Evolutionary conservation across 2,329 filamentous ascomycete species (phyloP).

Genomic region (Nemania serpens): DNA sequence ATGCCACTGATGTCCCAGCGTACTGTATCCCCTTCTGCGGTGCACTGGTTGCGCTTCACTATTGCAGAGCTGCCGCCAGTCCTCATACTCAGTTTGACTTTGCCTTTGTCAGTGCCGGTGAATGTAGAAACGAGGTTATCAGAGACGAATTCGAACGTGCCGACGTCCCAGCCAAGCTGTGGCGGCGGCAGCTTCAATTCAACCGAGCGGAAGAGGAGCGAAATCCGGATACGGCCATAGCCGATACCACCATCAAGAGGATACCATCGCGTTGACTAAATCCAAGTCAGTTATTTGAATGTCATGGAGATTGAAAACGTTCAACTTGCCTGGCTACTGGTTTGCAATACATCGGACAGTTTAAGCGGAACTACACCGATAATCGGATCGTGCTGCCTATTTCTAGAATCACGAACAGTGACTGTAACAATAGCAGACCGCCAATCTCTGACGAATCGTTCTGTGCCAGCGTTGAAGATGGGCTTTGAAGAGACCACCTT

Average conservation of each 20-base stretch:
- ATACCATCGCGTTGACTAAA: constrained; percentile 74
- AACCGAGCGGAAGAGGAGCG: constrained; percentile 85
- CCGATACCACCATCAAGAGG: constrained; percentile 94
- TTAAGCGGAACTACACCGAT: constrained; percentile 90
- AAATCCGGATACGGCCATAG: constrained; percentile 87
- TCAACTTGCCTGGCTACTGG: constrained; percentile 68
- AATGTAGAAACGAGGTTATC: constrained; percentile 68
- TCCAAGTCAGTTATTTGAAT: constrained; percentile 33
- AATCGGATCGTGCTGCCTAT: constrained; percentile 92
- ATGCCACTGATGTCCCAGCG: constrained; percentile 54
- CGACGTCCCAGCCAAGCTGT: constrained; percentile 92
- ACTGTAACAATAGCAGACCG: constrained; percentile 83
- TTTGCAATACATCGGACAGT: constrained; percentile 84
- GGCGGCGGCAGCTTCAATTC: constrained; percentile 83
- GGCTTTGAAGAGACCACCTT: constrained; percentile 94
- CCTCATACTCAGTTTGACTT: constrained; percentile 76
- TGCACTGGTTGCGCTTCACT: constrained; percentile 67
- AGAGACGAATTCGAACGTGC: constrained; percentile 86
- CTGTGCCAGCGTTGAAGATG: constrained; percentile 96
- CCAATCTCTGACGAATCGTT: constrained; percentile 93
- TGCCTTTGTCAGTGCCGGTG: constrained; percentile 59
- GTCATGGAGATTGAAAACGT: neutral
- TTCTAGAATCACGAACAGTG: constrained; percentile 84
- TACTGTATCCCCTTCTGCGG: constrained; percentile 60
- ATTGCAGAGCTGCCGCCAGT: constrained; percentile 83